Conservation (phyloP, 306 rosid species). For the Erythrophleum fordii region DNA sequence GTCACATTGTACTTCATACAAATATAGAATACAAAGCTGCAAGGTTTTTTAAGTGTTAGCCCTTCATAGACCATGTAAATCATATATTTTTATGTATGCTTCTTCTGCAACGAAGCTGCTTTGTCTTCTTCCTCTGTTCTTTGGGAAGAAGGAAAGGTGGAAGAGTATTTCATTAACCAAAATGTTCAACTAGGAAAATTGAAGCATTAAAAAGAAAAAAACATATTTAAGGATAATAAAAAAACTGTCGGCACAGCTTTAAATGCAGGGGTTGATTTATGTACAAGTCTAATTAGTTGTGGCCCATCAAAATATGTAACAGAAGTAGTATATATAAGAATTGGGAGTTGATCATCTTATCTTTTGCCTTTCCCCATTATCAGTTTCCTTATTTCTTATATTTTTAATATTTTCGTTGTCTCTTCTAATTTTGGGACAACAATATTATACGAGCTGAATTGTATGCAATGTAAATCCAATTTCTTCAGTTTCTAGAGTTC, state of each 20-base stretch:
- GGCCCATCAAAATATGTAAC: background rate
- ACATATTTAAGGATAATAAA: background rate
- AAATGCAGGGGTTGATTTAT: constrained; percentile 18
- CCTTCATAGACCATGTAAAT: background rate
- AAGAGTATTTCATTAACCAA: background rate
- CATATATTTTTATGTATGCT: background rate
- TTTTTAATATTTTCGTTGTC: constrained; percentile 4
- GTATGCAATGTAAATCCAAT: background rate
- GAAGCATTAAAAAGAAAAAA: background rate
- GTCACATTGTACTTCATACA: background rate
- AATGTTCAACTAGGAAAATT: background rate
- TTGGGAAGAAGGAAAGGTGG: background rate
- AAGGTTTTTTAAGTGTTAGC: background rate
- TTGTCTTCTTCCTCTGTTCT: background rate
- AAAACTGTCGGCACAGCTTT: constrained; percentile 22
- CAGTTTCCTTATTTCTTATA: background rate
- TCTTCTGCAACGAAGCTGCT: background rate
- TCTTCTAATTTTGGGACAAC: constrained; percentile 7
- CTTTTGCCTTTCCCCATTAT: background rate
- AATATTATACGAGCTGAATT: background rate
- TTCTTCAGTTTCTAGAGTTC: constrained; percentile 9
- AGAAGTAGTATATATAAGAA: background rate
- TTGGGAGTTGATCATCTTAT: constrained; percentile 5
- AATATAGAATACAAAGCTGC: background rate
- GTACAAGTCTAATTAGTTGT: background rate